Percentiles rank a stretch among this genome's conserved stretches.
phyloP scores from a whole-genome alignment of 2,329 filamentous ascomycete genomes.

The Phyllosticta capitalensis region DNA sequence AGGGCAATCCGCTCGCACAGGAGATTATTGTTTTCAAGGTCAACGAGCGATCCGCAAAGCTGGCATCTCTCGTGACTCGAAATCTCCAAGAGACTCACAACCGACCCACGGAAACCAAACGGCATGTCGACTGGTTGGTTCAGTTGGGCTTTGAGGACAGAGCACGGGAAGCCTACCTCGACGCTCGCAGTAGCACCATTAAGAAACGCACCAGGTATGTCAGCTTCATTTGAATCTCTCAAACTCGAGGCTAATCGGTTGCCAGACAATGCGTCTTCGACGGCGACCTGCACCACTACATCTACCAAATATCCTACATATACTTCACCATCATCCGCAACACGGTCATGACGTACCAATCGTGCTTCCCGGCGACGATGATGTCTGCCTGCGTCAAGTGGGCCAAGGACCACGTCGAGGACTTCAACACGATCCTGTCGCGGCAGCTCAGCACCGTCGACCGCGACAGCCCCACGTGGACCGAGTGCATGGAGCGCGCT shows the following conservation, averaged over 20 bases:
- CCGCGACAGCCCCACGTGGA: constrained; percentile 64
- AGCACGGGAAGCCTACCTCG: constrained; percentile 77
- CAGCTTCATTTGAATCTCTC: not conserved
- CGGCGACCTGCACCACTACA: constrained; percentile 83
- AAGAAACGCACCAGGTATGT: constrained; percentile 69
- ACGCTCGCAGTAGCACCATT: constrained; percentile 67
- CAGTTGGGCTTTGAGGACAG: constrained; percentile 83
- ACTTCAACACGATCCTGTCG: constrained; percentile 73
- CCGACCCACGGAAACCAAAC: constrained; percentile 66
- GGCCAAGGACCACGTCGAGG: constrained; percentile 92
- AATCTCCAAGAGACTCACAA: constrained; percentile 70
- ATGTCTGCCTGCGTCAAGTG: constrained; percentile 95
- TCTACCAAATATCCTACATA: constrained; percentile 89
- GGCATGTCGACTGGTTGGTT: constrained; percentile 74
- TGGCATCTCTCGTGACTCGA: constrained; percentile 67
- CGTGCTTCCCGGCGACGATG: constrained; percentile 66
- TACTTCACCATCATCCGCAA: constrained; percentile 94
- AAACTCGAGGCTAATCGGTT: not conserved
- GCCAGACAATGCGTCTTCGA: constrained; percentile 86
- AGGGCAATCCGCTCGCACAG: constrained; percentile 77
- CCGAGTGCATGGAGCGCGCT: constrained; percentile 72
- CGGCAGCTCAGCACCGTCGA: constrained; percentile 84
- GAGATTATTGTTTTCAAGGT: constrained; percentile 89
- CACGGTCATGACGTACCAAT: constrained; percentile 80
- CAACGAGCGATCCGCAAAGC: constrained; percentile 68